Evolutionary conservation across 257 asterid species (phyloP).

Genomic region (Solanum piurae): DNA sequence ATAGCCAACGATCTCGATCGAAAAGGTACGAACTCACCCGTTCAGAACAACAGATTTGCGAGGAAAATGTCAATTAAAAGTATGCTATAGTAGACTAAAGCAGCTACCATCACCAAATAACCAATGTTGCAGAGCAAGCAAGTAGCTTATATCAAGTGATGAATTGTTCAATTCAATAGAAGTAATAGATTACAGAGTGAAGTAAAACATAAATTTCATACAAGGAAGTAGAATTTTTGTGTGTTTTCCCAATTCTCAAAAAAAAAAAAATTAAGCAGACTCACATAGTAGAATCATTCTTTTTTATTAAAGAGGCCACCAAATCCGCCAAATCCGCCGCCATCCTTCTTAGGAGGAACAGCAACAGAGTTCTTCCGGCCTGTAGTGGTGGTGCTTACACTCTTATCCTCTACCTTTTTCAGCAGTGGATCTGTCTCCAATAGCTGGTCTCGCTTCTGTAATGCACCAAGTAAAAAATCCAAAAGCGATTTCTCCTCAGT

Average conservation of each 20-base stretch:
- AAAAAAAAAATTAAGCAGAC: background rate
- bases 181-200: background rate
- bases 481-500: slow-evolving; percentile 64
- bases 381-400: slow-evolving; percentile 9
- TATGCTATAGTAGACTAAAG: background rate
- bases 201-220: background rate
- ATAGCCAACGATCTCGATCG: no score
- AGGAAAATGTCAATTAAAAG: no score
- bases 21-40: no score
- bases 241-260: background rate
- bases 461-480: slow-evolving; percentile 53
- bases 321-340: slow-evolving; percentile 34
- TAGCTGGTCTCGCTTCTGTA: slow-evolving; percentile 64
- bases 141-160: background rate
- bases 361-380: slow-evolving; percentile 29
- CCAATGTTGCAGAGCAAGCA: background rate
- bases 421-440: slow-evolving; percentile 81
- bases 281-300: background rate
- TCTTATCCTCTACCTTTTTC: slow-evolving; percentile 54
- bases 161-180: background rate
- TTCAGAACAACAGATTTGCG: no score
- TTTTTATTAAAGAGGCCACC: slow-evolving; percentile 67
- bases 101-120: background rate
- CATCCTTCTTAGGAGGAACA: slow-evolving; percentile 40
- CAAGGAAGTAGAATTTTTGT: background rate